Base-by-base conservation (phyloP, 2,329 filamentous ascomycete species). In the Chrysoporthe puriensis region DNA sequence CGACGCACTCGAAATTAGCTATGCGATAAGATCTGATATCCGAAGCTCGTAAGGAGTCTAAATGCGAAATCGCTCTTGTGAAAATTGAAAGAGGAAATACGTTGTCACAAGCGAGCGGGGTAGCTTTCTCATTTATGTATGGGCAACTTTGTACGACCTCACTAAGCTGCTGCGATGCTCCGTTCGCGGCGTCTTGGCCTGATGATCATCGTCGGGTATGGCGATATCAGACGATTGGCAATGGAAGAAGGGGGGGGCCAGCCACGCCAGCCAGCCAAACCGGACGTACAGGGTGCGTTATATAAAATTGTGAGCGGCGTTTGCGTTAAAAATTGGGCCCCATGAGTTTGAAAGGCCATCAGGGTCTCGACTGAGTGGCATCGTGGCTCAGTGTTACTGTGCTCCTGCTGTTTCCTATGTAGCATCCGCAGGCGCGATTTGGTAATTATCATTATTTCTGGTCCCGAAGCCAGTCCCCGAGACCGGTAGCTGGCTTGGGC, bases 161-260 rank as follows among this genome's bases (percentile, higher is more conserved):
- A 52, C 36, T 8, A 40, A 46, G 13, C 36, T 42, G 7, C 44
- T 26, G 32, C 48, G n/a, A 43, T 26, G 32, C 48, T 63, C 61
- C 61, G 61, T 26, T 42, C 14, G 46, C 61, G 61, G 61, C 46
- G 46, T 40, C 4, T 63, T 42, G 36, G 48, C 36, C 40, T 32
- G 34, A 42, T 16, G 48, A 26, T 63, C 7, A 16, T 43, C n/a
- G 61, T 56, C 46, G 14, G 14, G n/a, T 18, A 63, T 63, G 61
- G 54, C 61, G 48, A 32, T 43, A 1, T 26, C 8, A 54, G 21
- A 40, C 36, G 18, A 26, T 32, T 16, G 32, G 40, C 18, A 62
- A 46, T 8, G 46, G 60, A 50, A 52, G 36, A 26, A 13, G 7
- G 6, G 36, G 36, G 4, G 6, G 21, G 40, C 18, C 36, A 8